Conservation (phyloP, 129 eudicot species). For the Tagetes erecta region DNA sequence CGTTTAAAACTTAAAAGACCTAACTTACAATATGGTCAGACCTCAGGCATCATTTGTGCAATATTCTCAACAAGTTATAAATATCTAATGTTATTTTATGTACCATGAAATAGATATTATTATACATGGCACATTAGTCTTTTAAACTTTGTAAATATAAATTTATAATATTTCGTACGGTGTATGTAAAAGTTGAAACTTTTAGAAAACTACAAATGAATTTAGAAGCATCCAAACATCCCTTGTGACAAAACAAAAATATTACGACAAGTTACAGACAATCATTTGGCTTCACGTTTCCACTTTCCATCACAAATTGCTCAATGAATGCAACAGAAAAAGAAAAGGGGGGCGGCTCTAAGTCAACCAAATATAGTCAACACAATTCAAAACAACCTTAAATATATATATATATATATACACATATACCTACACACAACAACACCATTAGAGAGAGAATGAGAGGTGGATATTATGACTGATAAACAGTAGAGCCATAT, state of each 20-base stretch:
- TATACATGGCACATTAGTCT: not conserved
- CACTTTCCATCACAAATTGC: conserved; percentile 27
- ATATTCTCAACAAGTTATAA: not conserved
- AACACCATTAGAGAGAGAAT: conserved; percentile 1
- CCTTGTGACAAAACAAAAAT: conserved; percentile 16
- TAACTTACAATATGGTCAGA: no score
- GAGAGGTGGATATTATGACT: not conserved
- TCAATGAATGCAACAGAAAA: conserved; percentile 23
- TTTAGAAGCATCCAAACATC: not conserved
- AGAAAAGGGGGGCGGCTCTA: conserved; percentile 8
- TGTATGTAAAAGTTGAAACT: not conserved
- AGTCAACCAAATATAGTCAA: conserved; percentile 23
- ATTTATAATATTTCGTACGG: not conserved
- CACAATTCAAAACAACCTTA: conserved; percentile 11
- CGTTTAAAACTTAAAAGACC: no score
- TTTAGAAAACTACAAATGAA: not conserved
- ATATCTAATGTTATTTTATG: not conserved
- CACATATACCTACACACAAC: not conserved
- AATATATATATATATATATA: conserved; percentile 2
- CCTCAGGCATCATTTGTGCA: not conserved
- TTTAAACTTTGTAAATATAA: not conserved
- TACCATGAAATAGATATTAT: not conserved
- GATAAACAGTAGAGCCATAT: not conserved
- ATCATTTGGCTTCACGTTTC: conserved; percentile 32
- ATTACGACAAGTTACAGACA: conserved; percentile 25